Evolutionary conservation across 139 green algal genomes (phyloP), one percentile per base, ranked within the genome.

Genomic region (Chlorella ohadii): DNA sequence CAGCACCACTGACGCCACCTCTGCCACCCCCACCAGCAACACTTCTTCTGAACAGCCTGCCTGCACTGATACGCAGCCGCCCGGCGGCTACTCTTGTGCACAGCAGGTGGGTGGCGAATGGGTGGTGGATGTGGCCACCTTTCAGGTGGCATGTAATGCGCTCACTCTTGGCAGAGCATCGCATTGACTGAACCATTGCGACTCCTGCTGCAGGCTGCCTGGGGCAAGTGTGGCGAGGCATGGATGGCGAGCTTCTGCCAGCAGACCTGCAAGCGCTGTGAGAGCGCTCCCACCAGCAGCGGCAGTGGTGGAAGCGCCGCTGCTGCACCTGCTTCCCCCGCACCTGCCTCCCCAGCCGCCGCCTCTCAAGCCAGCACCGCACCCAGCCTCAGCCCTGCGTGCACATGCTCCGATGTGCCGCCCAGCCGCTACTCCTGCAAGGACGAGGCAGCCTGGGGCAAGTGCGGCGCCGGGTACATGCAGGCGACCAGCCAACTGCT

Each of bases 161-260:
- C n/a, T n/a, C n/a, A n/a, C n/a, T n/a, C n/a, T n/a, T n/a, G n/a
- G n/a, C n/a, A n/a, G n/a, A n/a, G n/a, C n/a, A n/a, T n/a, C n/a
- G n/a, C n/a, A n/a, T n/a, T n/a, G n/a, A n/a, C 63, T 11, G 4
- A 33, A 31, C 64, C 22, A 7, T 22, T 41, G 3, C 41, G 27
- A 44, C 0, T 33, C 31, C 15, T 72, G n/a, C 65, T 27, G 65
- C 65, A 75, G 68, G 19, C 27, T 6, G 68, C 27, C 38, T 75
- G 68, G 68, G 68, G 68, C 68, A 75, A 75, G 68, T 75, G 68
- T 41, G 23, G 36, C 38, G 68, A 75, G 9, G 25, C 68, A 5
- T 75, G 68, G 68, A 56, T 75, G 68, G 68, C 68, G 7, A 11
- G 7, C 11, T 75, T 23, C 68, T 75, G 68, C 68, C 68, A 56